Percentiles rank a stretch among this genome's conserved stretches.
Evolutionary conservation across 2,329 filamentous ascomycete species (phyloP).

Genomic region (Tolypocladium nubicola): DNA sequence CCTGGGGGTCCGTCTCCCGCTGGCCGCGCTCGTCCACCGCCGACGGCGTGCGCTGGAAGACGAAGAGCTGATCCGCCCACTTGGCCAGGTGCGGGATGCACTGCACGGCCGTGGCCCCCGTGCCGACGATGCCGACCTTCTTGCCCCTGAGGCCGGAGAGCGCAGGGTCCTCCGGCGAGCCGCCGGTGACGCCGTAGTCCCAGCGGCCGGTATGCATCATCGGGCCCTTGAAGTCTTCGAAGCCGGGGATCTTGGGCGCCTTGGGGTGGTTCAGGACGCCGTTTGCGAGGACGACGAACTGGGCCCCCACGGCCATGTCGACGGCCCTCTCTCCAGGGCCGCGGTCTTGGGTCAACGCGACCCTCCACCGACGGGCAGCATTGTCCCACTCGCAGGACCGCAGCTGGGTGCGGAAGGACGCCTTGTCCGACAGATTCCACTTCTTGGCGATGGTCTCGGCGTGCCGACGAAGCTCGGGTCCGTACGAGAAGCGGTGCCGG

Average conservation of each 20-base stretch:
- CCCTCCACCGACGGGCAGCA: slow-evolving; percentile 11
- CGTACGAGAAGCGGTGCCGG: slow-evolving; percentile 33
- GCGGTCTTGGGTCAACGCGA: slow-evolving; percentile 12
- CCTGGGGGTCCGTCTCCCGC: slow-evolving; percentile 26
- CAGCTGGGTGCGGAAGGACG: slow-evolving; percentile 30
- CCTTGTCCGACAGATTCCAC: slow-evolving; percentile 24
- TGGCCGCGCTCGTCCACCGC: slow-evolving; percentile 27
- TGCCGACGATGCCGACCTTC: slow-evolving; percentile 38
- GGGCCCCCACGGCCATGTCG: slow-evolving; percentile 21
- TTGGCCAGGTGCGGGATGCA: slow-evolving; percentile 32
- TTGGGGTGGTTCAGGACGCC: slow-evolving; percentile 30
- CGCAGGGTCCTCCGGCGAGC: slow-evolving; percentile 24
- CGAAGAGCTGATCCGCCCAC: slow-evolving; percentile 37
- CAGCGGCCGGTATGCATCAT: slow-evolving; percentile 36
- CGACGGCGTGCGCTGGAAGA: slow-evolving; percentile 46
- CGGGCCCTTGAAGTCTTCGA: slow-evolving; percentile 29
- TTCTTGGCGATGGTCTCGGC: slow-evolving; percentile 29
- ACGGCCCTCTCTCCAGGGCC: slow-evolving; percentile 8
- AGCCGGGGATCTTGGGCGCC: slow-evolving; percentile 28
- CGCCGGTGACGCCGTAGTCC: slow-evolving; percentile 32
- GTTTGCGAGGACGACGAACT: slow-evolving; percentile 27
- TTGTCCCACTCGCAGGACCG: slow-evolving; percentile 36
- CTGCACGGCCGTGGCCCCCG: slow-evolving; percentile 37
- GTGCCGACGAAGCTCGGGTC: slow-evolving; percentile 31
- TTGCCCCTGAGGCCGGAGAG: slow-evolving; percentile 34